Conservation (phyloP, 2,329 filamentous ascomycete species). For the Tolypocladium nubicola region DNA sequence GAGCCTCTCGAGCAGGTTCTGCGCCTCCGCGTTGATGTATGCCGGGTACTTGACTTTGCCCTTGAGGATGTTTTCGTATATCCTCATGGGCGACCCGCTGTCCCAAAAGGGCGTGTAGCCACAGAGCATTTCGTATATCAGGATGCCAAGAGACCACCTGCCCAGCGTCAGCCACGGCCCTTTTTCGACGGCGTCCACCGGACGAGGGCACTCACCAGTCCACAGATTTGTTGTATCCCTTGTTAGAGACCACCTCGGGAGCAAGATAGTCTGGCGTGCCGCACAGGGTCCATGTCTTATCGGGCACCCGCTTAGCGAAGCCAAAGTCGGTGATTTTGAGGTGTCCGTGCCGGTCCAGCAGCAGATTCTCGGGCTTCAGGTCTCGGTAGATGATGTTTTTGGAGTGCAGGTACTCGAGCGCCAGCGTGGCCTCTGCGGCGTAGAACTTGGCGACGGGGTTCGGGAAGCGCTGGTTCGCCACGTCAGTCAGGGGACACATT, state of each 20-base stretch:
- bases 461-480: slow-evolving; percentile 68
- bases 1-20: slow-evolving; percentile 81
- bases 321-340: slow-evolving; percentile 98
- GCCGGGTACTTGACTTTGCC: slow-evolving; percentile 93
- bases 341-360: slow-evolving; percentile 86
- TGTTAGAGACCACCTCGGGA: slow-evolving; percentile 96
- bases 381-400: slow-evolving; percentile 98
- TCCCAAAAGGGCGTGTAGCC: slow-evolving; percentile 99
- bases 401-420: slow-evolving; percentile 87
- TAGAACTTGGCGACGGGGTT: slow-evolving; percentile 99
- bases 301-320: slow-evolving; percentile 94
- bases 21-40: slow-evolving; percentile 89
- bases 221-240: slow-evolving; percentile 98
- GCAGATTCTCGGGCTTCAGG: slow-evolving; percentile 87
- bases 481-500: neutral
- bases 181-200: neutral
- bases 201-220: slow-evolving; percentile 63
- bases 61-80: slow-evolving; percentile 97
- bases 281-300: slow-evolving; percentile 98
- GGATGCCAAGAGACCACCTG: slow-evolving; percentile 96
- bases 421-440: slow-evolving; percentile 90
- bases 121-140: slow-evolving; percentile 99
- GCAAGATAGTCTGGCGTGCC: slow-evolving; percentile 96
- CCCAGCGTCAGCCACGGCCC: neutral
- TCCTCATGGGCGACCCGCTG: slow-evolving; percentile 93